Base-by-base conservation (phyloP, 108 stramenopile genomes). In the Ochromonas danica region DNA sequence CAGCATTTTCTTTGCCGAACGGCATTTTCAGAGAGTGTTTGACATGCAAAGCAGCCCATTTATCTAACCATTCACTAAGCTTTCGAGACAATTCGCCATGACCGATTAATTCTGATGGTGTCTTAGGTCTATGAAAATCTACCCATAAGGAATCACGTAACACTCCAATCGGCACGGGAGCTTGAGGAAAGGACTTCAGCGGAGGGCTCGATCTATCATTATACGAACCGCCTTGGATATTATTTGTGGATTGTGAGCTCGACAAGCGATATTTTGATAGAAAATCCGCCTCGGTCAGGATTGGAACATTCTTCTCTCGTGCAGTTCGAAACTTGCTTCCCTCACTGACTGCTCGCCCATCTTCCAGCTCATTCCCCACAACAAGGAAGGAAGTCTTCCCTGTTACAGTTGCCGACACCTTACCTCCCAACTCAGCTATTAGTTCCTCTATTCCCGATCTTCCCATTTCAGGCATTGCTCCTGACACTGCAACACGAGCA, bases 351-450 rank as follows among this genome's bases (percentile, higher is more conserved):
- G 75, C 80, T 30, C 97, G 84, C 3, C 97, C 97, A 86, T 98
- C 97, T 81, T 98, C 97, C 79, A 98, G 83, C 3, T 89, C 74
- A 39, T 81, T 71, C 27, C 95, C 95, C 27, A 87, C 84, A 2
- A 98, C 86, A 35, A 98, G 78, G 84, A 91, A 96, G 70, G 81
- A 79, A 1, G 97, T 98, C 80, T 92, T 95, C 0, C 93, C 85
- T 40, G 88, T 88, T 0, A 96, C 93, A 25, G 81, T 84, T 1
- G 81, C 77, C 0, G 93, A 93, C 22, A 93, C 91, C 27, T 90
- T 77, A 40, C 93, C 95, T 25, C 95, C 95, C 41, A 90, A 80
- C 0, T 62, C 89, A 70, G 91, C 92, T 81, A 96, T 79, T 25
- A 88, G 78, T 40, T 96, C 93, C 17, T 78, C 78, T 0, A 89